Evolutionary conservation across 108 stramenopile genomes (phyloP).

Genomic region (Discostella pseudostelligera): DNA sequence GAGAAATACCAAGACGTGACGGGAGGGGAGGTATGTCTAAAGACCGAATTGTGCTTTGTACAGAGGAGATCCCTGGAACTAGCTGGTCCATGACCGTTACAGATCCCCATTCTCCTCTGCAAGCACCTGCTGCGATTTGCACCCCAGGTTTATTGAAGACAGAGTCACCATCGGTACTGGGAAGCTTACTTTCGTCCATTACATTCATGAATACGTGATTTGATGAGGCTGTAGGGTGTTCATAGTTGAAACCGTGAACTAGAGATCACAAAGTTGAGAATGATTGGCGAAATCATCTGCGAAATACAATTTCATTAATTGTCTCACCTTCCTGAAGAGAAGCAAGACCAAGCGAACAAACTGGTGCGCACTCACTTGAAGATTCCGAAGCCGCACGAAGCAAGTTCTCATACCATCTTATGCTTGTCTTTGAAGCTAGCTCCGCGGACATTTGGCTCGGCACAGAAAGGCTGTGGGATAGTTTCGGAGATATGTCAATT

Average conservation of each 20-base stretch:
- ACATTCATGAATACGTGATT: slow-evolving; percentile 7
- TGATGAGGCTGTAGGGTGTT: slow-evolving; percentile 7
- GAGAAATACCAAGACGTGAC: slow-evolving; percentile 50
- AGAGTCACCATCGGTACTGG: not conserved
- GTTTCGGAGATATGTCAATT: slow-evolving; percentile 32
- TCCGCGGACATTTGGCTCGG: slow-evolving; percentile 46
- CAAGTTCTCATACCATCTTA: slow-evolving; percentile 30
- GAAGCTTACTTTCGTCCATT: slow-evolving; percentile 6
- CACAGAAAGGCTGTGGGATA: slow-evolving; percentile 28
- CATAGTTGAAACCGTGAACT: slow-evolving; percentile 27
- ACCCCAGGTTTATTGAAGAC: slow-evolving; percentile 33
- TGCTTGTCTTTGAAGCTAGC: slow-evolving; percentile 1
- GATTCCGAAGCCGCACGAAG: slow-evolving; percentile 8
- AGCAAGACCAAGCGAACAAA: slow-evolving; percentile 34
- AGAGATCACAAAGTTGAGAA: not conserved
- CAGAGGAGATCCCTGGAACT: slow-evolving; percentile 54
- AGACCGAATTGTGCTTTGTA: slow-evolving; percentile 65
- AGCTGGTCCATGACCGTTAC: slow-evolving; percentile 64
- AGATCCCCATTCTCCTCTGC: slow-evolving; percentile 79
- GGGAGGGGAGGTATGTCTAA: slow-evolving; percentile 76
- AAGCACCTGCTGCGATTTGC: slow-evolving; percentile 58
- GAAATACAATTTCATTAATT: not conserved
- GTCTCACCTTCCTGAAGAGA: slow-evolving; percentile 34
- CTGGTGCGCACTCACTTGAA: slow-evolving; percentile 18
- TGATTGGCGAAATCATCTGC: not conserved